Evolutionary conservation across 257 asterid genomes (phyloP).

Genomic region (Eucommia ulmoides): DNA sequence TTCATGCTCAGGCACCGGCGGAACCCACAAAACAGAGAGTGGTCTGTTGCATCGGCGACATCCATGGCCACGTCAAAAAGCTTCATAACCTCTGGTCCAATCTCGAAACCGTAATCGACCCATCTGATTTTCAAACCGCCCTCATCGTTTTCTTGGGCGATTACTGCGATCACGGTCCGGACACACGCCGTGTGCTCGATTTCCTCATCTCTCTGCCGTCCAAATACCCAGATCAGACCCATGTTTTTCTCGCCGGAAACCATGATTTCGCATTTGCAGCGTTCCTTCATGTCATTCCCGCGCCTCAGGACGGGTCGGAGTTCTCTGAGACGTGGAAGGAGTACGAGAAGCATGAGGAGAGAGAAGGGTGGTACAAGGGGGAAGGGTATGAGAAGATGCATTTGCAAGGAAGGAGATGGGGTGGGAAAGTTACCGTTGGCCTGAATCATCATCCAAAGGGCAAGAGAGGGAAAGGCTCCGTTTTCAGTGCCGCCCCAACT

Average conservation of each 20-base stretch:
- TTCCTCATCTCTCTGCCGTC: conserved; percentile 64
- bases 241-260: conserved; percentile 80
- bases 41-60: conserved; percentile 70
- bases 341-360: conserved; percentile 60
- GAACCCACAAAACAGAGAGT: conserved; percentile 30
- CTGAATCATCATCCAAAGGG: conserved; percentile 50
- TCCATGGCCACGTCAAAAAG: conserved; percentile 66
- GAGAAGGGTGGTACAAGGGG: conserved; percentile 87
- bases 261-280: conserved; percentile 83
- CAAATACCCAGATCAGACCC: conserved; percentile 69
- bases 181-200: conserved; percentile 50
- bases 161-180: conserved; percentile 82
- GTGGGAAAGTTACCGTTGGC: conserved; percentile 53
- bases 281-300: conserved; percentile 71
- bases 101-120: conserved; percentile 41
- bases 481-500: conserved; percentile 78
- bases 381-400: conserved; percentile 83
- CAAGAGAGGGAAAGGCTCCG: conserved; percentile 63
- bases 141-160: conserved; percentile 78
- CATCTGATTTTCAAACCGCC: conserved; percentile 61
- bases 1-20: too few species aligned
- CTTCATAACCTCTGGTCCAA: conserved; percentile 69
- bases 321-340: conserved; percentile 84
- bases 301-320: conserved; percentile 58
- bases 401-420: conserved; percentile 91